Conservation (phyloP, 1,284 basidiomycete genomes). For the Phellinidium pouzarii region DNA sequence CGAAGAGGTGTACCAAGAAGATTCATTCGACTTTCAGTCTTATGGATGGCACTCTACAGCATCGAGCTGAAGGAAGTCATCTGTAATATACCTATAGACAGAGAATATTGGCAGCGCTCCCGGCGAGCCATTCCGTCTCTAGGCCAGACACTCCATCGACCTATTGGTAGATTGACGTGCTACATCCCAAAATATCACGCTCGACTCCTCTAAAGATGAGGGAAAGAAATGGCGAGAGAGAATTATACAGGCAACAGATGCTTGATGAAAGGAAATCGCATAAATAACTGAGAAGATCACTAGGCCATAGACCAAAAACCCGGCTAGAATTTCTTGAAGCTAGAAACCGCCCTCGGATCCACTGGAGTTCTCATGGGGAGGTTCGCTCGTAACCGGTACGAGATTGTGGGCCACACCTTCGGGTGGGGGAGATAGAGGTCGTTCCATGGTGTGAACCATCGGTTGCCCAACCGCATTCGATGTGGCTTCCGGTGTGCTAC, state of each 20-base stretch:
- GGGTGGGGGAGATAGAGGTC: slow-evolving; percentile 59
- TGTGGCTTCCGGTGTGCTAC: slow-evolving; percentile 18
- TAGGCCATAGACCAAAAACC: neutral
- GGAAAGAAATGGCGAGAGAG: slow-evolving; percentile 3
- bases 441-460: slow-evolving; percentile 39
- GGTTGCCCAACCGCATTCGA: slow-evolving; percentile 48
- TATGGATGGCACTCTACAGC: slow-evolving; percentile 34
- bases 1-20: slow-evolving; percentile 24
- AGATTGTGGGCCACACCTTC: slow-evolving; percentile 45
- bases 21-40: slow-evolving; percentile 23
- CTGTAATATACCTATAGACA: slow-evolving; percentile 20
- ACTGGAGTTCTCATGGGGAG: slow-evolving; percentile 28
- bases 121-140: slow-evolving; percentile 15
- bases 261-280: slow-evolving; percentile 11
- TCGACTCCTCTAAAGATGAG: neutral
- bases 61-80: slow-evolving; percentile 38
- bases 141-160: neutral
- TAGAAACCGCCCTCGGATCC: slow-evolving; percentile 14
- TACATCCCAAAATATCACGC: neutral
- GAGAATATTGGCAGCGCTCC: slow-evolving; percentile 22
- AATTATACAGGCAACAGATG: slow-evolving; percentile 5
- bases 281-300: slow-evolving; percentile 12
- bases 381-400: slow-evolving; percentile 45
- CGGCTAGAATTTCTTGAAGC: neutral
- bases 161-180: neutral